A percentile compares a stretch with the other conserved stretches of the same genome.
These are phyloP conservation scores for Eucalyptus sp. DNA, from an alignment of 345 rosid species.

Conservation along the genomic window DNA sequence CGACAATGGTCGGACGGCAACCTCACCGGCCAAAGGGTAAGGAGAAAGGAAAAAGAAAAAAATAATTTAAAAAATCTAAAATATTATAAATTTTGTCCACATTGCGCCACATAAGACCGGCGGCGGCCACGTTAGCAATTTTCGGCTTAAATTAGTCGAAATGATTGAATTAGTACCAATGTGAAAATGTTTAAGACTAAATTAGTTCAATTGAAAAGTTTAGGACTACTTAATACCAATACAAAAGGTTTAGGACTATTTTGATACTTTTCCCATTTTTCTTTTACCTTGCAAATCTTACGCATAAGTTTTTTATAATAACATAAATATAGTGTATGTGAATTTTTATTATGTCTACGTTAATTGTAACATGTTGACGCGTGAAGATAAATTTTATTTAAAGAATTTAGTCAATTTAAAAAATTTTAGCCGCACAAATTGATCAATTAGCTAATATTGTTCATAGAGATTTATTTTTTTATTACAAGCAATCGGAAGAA, in stretches of 20 bases:
- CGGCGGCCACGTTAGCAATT: rapidly evolving
- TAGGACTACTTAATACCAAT: too few relatives aligned
- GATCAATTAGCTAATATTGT: not conserved
- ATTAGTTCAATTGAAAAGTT: too few relatives aligned
- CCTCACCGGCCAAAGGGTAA: too few relatives aligned
- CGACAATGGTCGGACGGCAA: rapidly evolving
- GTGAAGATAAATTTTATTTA: not conserved
- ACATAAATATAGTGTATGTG: not conserved
- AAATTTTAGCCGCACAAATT: not conserved
- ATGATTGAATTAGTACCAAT: too few relatives aligned
- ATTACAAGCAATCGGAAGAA: not conserved
- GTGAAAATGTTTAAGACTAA: too few relatives aligned
- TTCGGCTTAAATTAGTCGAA: too few relatives aligned
- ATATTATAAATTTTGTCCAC: too few relatives aligned
- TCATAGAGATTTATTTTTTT: not conserved
- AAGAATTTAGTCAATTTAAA: not conserved
- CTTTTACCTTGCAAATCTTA: not conserved
- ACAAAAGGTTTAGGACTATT: rapidly evolving
- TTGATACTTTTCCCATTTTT: not conserved
- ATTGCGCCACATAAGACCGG: too few relatives aligned
- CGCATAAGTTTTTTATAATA: not conserved
- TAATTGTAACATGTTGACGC: not conserved
- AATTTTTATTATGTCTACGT: not conserved
- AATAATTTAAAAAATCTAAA: too few relatives aligned
- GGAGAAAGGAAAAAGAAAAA: too few relatives aligned